These are phyloP conservation scores for Trichoderma brevicompactum DNA, from an alignment of 2,329 filamentous ascomycete genomes.

Conservation along the genomic window DNA sequence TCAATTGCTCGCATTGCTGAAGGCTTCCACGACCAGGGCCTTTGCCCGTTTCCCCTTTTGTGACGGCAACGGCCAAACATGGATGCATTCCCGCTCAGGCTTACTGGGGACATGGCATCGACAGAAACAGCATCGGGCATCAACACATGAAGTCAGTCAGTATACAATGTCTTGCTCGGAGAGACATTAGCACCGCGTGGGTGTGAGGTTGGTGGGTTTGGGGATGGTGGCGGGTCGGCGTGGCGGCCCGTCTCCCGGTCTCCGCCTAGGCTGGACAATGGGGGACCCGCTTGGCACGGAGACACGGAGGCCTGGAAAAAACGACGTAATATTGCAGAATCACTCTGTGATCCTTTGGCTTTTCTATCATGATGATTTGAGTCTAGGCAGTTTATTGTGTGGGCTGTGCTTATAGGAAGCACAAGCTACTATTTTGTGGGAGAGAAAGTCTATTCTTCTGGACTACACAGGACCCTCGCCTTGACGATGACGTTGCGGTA, in stretches of 20 bases:
- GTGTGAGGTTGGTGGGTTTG: neutral
- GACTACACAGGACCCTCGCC: slow-evolving; percentile 65
- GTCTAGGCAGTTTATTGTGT: neutral
- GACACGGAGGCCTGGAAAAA: neutral
- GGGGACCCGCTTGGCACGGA: neutral
- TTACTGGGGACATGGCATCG: neutral
- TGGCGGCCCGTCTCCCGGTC: slow-evolving; percentile 22
- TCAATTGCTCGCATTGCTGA: slow-evolving; percentile 8
- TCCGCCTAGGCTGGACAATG: neutral
- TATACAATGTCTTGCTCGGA: neutral
- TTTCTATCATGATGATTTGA: neutral
- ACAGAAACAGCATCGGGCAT: slow-evolving; percentile 1
- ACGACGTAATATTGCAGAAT: neutral
- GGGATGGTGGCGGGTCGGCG: slow-evolving; percentile 10
- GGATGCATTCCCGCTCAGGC: neutral
- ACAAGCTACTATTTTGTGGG: neutral
- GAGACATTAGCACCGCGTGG: neutral
- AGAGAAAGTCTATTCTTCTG: slow-evolving; percentile 41
- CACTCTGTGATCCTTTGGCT: slow-evolving; percentile 1
- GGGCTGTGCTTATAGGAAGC: neutral
- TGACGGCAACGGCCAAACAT: neutral
- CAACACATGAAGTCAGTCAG: neutral
- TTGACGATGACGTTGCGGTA: slow-evolving; percentile 67
- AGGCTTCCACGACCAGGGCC: neutral
- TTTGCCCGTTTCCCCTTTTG: neutral